These are phyloP conservation scores for Sporothrix dimorphospora DNA, from an alignment of 2,329 filamentous ascomycete species.

Conservation along the genomic window DNA sequence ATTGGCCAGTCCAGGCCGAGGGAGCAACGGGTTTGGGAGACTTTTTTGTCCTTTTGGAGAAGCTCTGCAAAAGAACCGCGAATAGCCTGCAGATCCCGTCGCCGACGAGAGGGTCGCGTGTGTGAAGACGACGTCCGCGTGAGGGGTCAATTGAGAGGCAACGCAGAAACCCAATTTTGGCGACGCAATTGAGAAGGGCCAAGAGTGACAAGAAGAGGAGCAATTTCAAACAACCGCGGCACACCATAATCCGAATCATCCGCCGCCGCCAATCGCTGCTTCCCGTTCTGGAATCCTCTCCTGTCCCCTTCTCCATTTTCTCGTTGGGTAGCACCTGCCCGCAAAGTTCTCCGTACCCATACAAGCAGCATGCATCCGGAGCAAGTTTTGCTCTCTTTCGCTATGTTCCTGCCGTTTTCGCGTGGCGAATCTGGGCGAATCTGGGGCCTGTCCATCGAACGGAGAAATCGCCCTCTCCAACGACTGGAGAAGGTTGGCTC, in stretches of 20 bases:
- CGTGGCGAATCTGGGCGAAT: not conserved
- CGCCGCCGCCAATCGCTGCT: not conserved
- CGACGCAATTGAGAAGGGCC: not conserved
- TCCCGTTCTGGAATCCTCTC: not conserved
- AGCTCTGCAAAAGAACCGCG: not conserved
- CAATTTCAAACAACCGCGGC: conserved; percentile 2
- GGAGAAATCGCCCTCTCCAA: not conserved
- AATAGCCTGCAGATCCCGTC: not conserved
- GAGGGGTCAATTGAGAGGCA: not conserved
- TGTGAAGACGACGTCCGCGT: not conserved
- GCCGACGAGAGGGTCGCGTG: not conserved
- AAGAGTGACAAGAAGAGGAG: not conserved
- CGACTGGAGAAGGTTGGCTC: not conserved
- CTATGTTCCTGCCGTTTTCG: conserved; percentile 23
- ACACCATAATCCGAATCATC: not conserved
- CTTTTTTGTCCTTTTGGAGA: not conserved
- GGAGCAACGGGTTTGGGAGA: not conserved
- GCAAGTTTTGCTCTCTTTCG: not conserved
- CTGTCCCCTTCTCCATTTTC: not conserved
- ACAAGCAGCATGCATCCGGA: not conserved
- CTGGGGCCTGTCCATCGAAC: not conserved
- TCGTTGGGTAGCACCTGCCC: not conserved
- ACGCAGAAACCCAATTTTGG: not conserved
- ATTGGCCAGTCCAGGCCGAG: not conserved
- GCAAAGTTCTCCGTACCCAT: too few relatives aligned